Evolutionary conservation across 345 rosid genomes (phyloP).

Genomic region (Fremontodendron californicum): DNA sequence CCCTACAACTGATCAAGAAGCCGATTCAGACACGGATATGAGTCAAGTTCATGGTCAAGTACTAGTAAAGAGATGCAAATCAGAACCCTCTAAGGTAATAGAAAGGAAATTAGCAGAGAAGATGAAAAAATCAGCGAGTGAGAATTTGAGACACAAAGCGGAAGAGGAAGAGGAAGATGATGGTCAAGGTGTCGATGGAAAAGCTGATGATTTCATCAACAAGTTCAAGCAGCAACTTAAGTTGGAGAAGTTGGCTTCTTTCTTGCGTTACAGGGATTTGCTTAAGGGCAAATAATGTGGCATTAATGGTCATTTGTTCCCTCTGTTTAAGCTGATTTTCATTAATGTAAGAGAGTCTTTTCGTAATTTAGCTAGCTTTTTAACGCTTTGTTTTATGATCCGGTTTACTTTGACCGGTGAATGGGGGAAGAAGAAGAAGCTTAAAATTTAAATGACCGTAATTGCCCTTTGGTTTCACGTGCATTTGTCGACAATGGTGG

Average conservation of each 20-base stretch:
- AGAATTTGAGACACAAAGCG: conserved; percentile 25
- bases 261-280: conserved; percentile 9
- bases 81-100: conserved; percentile 29
- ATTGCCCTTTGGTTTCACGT: neutral
- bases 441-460: neutral
- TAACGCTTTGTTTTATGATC: neutral
- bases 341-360: neutral
- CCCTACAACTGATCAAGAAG: neutral
- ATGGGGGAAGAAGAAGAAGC: neutral
- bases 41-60: conserved; percentile 4
- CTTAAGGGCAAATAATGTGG: neutral
- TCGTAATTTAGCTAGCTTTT: neutral
- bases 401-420: neutral
- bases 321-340: neutral
- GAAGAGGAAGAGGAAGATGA: neutral
- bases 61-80: conserved; percentile 35
- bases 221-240: neutral
- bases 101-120: conserved; percentile 22
- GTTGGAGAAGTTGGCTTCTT: conserved; percentile 12
- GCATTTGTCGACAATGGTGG: neutral
- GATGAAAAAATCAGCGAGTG: conserved; percentile 71
- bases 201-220: conserved; percentile 10
- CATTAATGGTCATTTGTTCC: neutral
- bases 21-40: conserved; percentile 12
- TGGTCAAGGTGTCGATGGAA: neutral